These are phyloP conservation scores for Sarcodon sp. DNA, from an alignment of 768 basidiomycete species.

Conservation along the genomic window DNA sequence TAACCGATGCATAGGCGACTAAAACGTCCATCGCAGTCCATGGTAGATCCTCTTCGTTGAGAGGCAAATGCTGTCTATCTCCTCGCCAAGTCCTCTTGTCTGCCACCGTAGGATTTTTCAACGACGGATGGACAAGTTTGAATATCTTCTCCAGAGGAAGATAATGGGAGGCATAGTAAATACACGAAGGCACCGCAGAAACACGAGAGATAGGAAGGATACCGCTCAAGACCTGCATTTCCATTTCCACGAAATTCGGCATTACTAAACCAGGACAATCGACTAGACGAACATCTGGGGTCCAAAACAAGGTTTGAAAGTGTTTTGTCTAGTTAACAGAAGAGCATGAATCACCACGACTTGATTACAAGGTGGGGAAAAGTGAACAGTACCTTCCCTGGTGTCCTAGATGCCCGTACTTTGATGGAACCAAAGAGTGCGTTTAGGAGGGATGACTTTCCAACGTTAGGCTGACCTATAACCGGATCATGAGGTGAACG, in stretches of 20 bases:
- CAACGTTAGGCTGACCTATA: constrained; percentile 90
- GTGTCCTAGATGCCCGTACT: constrained; percentile 76
- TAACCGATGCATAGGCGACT: constrained; percentile 59
- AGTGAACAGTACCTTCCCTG: constrained; percentile 53
- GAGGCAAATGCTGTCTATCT: constrained; percentile 12
- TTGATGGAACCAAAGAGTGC: constrained; percentile 72
- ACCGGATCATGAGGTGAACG: background rate
- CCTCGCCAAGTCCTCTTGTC: constrained; percentile 76
- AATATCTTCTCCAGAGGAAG: constrained; percentile 72
- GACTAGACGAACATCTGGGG: constrained; percentile 72
- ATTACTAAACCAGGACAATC: constrained; percentile 95
- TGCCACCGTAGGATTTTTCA: constrained; percentile 18
- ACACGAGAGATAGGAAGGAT: constrained; percentile 74
- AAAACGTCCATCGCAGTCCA: constrained; percentile 90
- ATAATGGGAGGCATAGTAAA: constrained; percentile 51
- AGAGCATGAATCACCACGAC: background rate
- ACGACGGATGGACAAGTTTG: constrained; percentile 39
- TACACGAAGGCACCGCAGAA: constrained; percentile 73
- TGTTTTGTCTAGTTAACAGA: constrained; percentile 63
- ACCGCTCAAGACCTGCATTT: constrained; percentile 62
- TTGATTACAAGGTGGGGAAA: background rate
- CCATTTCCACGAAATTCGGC: constrained; percentile 74
- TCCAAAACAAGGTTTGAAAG: constrained; percentile 90
- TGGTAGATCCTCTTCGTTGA: constrained; percentile 6
- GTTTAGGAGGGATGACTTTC: constrained; percentile 87